A percentile compares a stretch with the other conserved stretches of the same genome.
phyloP scores from a whole-genome alignment of 2,329 filamentous ascomycete species.

The Cercospora zeina region DNA sequence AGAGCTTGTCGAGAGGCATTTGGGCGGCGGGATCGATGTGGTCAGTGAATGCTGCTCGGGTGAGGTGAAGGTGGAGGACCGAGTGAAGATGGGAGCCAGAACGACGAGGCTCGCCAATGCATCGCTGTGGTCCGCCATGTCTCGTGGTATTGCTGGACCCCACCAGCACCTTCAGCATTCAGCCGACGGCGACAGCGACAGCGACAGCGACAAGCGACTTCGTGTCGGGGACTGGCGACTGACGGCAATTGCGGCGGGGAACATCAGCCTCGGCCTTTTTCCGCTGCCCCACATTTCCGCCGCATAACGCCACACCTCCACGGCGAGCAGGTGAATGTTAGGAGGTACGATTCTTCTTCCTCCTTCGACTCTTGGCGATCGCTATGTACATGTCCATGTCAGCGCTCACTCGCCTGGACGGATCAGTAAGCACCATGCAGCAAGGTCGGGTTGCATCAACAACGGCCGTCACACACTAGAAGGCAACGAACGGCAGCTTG shows the following conservation, averaged over 20 bases:
- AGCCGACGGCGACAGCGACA: not conserved
- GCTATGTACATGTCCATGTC: not conserved
- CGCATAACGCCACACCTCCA: no score
- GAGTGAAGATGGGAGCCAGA: not conserved
- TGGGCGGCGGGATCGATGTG: conserved; percentile 8
- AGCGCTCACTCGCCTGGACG: no score
- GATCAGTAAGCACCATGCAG: not conserved
- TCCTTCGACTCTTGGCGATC: not conserved
- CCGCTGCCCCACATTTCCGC: not conserved
- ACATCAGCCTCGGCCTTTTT: not conserved
- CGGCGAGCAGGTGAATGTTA: no score
- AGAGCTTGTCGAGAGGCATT: conserved; percentile 31
- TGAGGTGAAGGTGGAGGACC: not conserved
- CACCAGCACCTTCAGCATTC: not conserved
- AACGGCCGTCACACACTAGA: not conserved
- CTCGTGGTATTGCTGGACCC: not conserved
- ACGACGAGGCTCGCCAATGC: not conserved
- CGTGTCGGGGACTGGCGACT: conserved; percentile 3
- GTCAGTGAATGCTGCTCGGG: not conserved
- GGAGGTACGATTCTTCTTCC: no score
- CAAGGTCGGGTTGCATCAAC: not conserved
- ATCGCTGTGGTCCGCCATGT: conserved; percentile 2
- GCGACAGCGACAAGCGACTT: not conserved
- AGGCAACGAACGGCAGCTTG: not conserved
- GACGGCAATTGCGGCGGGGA: not conserved